Evolutionary conservation across 169 alveolate genomes (phyloP).

Genomic region (Plasmodium vivax): DNA sequence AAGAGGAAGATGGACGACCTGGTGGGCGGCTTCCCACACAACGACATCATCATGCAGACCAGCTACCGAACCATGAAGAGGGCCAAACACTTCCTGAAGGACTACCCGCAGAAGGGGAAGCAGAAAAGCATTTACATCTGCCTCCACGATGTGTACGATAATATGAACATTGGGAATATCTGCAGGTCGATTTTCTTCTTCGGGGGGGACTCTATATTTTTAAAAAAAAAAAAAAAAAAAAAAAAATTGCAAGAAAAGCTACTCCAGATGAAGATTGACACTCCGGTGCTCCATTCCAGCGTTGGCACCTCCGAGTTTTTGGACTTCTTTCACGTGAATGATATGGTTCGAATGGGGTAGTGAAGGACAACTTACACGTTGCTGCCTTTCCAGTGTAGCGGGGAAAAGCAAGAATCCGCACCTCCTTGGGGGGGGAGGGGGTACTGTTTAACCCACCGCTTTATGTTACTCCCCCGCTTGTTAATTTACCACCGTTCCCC

Average conservation of each 20-base stretch:
- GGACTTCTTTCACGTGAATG: constrained; percentile 30
- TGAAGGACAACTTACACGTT: neutral
- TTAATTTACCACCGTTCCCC: neutral
- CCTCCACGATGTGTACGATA: constrained; percentile 55
- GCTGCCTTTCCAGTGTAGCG: neutral
- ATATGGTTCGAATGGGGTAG: constrained; percentile 7
- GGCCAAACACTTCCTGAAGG: constrained; percentile 15
- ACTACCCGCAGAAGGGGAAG: neutral
- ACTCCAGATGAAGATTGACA: constrained; percentile 28
- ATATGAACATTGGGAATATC: constrained; percentile 60
- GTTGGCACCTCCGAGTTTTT: constrained; percentile 60
- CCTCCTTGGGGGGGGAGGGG: neutral
- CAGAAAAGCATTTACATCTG: constrained; percentile 18
- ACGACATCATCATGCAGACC: constrained; percentile 33
- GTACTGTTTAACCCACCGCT: neutral
- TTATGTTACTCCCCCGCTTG: neutral
- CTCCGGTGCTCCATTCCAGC: constrained; percentile 60
- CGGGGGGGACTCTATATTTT: constrained; percentile 55
- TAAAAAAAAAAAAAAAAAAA: constrained; percentile 28
- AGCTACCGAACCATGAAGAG: constrained; percentile 24
- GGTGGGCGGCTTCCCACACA: constrained; percentile 55
- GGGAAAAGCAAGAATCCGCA: neutral
- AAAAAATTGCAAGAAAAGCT: neutral
- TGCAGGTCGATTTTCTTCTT: constrained; percentile 53
- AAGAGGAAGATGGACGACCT: constrained; percentile 41